Percentiles rank a stretch among this genome's conserved stretches.
phyloP scores from a whole-genome alignment of 2,329 filamentous ascomycete species.

The Curvularia sp. region DNA sequence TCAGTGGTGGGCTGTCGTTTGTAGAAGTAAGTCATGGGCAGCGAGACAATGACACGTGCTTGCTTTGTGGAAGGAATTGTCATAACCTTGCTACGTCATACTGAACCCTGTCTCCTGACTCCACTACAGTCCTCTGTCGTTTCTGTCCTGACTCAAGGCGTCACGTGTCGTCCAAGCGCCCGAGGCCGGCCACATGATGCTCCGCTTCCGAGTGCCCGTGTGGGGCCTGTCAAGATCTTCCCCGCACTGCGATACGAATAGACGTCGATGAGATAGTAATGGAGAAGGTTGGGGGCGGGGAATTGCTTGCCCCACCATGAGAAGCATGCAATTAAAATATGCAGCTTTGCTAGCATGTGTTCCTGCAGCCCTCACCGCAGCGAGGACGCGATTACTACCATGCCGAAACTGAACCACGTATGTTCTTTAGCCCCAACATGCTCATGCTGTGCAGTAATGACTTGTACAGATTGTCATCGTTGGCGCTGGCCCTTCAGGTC shows the following conservation, averaged over 20 bases:
- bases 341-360: constrained; percentile 10
- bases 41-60: constrained; percentile 5
- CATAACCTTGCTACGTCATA: constrained; percentile 9
- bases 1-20: neutral
- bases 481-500: constrained; percentile 46
- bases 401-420: constrained; percentile 47
- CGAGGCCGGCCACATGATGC: constrained; percentile 15
- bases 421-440: neutral
- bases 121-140: neutral
- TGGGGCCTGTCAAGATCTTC: constrained; percentile 26
- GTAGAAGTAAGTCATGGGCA: neutral
- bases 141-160: constrained; percentile 4
- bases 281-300: constrained; percentile 21
- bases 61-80: neutral
- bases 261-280: constrained; percentile 9
- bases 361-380: constrained; percentile 12
- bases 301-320: constrained; percentile 29
- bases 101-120: neutral
- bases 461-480: constrained; percentile 37
- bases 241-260: constrained; percentile 22
- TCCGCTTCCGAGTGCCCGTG: constrained; percentile 19
- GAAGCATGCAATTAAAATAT: constrained; percentile 10
- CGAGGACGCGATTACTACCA: constrained; percentile 16
- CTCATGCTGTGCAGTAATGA: constrained; percentile 13
- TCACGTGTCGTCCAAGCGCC: constrained; percentile 11